Conservation (phyloP, 495 filamentous ascomycete species). For the Lasiosphaeria miniovina region DNA sequence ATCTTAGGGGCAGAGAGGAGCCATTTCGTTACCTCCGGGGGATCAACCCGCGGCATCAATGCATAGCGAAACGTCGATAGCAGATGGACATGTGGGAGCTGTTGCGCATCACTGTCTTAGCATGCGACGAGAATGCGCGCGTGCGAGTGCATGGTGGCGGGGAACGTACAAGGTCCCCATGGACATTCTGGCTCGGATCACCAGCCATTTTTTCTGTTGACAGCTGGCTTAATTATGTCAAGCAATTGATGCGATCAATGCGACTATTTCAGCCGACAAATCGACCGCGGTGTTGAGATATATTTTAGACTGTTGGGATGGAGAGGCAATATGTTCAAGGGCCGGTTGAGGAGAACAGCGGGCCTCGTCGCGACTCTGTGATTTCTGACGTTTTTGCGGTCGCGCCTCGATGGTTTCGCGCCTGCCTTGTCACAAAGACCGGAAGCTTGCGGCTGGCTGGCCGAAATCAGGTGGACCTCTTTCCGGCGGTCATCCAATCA, state of each 20-base stretch:
- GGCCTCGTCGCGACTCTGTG: conserved; percentile 18
- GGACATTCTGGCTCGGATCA: conserved; percentile 37
- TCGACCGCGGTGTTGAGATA: not conserved
- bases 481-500: no score
- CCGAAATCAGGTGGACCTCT: no score
- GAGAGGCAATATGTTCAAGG: not conserved
- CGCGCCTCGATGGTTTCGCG: conserved; percentile 6
- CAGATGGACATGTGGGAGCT: conserved; percentile 86
- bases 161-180: conserved; percentile 33
- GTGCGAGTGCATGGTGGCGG: not conserved
- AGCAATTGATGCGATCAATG: conserved; percentile 2
- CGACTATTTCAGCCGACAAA: conserved; percentile 2
- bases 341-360: not conserved
- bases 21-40: conserved; percentile 70
- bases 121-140: conserved; percentile 6
- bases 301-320: not conserved
- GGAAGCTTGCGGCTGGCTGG: not conserved
- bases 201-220: conserved; percentile 21
- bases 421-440: not conserved
- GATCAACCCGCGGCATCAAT: conserved; percentile 58
- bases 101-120: conserved; percentile 9
- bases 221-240: not conserved
- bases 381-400: conserved; percentile 24
- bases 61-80: conserved; percentile 75
- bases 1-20: conserved; percentile 77